Percentiles rank a stretch among this genome's conserved stretches.
Evolutionary conservation across 2,329 filamentous ascomycete genomes (phyloP).

Genomic region (Colletotrichum sp.): DNA sequence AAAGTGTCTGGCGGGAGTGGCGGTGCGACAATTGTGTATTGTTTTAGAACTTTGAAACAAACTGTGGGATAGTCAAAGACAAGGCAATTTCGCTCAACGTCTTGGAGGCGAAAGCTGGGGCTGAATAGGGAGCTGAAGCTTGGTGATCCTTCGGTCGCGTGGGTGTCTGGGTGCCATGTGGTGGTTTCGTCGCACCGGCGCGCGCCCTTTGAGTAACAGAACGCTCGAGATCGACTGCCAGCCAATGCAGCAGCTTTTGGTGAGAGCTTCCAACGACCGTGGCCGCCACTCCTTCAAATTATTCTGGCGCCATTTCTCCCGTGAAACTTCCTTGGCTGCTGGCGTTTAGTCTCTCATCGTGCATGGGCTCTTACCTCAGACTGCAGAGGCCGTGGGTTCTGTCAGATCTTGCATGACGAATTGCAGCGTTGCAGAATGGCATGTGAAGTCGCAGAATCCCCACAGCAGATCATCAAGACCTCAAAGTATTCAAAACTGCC

Average conservation of each 20-base stretch:
- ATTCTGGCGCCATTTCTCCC: not conserved
- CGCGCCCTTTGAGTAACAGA: not conserved
- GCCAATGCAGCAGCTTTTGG: not conserved
- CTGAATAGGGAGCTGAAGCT: not conserved
- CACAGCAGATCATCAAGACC: not conserved
- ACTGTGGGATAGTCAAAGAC: not conserved
- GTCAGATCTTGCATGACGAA: not conserved
- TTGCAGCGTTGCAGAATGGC: not conserved
- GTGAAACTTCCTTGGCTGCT: not conserved
- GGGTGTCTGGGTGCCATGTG: not conserved
- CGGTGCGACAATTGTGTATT: slow-evolving; percentile 7
- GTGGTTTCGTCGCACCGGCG: not conserved
- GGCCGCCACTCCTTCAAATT: not conserved
- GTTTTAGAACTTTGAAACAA: not conserved
- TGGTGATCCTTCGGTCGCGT: not conserved
- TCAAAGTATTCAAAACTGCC: not conserved
- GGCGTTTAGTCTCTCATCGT: not conserved
- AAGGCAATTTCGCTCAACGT: not conserved
- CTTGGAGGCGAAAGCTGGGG: not conserved
- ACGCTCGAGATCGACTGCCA: not conserved
- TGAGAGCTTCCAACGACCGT: not conserved
- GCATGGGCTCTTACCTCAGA: not conserved
- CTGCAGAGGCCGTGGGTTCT: not conserved
- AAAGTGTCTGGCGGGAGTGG: not conserved
- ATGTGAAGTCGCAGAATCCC: not conserved